Evolutionary conservation across 148 eudicot species (phyloP), one percentile per base, ranked within the genome.

Genomic region (Rhododendron vialii): DNA sequence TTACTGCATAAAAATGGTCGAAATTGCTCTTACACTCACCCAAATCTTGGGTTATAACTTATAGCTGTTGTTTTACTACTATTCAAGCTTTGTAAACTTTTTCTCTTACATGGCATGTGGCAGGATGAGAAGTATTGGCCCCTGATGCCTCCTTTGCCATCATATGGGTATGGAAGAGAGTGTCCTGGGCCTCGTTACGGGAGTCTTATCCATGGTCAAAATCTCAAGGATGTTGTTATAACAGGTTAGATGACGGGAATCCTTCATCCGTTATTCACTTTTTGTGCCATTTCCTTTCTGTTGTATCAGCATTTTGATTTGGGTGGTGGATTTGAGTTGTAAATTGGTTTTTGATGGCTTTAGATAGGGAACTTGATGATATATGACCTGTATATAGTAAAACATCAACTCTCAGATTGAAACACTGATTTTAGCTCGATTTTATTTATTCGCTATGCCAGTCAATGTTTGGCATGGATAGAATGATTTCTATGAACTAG

Each of bases 41-140:
- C 28, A 28, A 26, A 43, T 71, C 33, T 83, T 83, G 53, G 51
- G 53, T 30, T 78, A 59, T 83, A 48, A 59, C 69, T n/a, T 78
- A 59, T 83, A 48, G 75, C 69, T n/a, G 45, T 50, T 63, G 22
- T 59, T 36, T 67, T 83, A 47, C n/a, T 83, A 47, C n/a, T 83
- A 28, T 76, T 83, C 30, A 61, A 35, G 43, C 48, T 76, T 75
- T 76, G 7, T 83, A 47, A 77, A 86, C 51, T 45, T 86, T 3
- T 51, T 85, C 8, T 69, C 67, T 20, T 55, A 22, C 41, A 51
- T 82, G 80, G 47, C 45, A 63, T 71, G 65, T 18, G 85, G 83
- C 92, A 96, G 99, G 95, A 96, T 91, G 98, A 96, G 90, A 95
- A 92, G 83, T 90, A 89, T 77, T 96, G 99, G 99, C 93, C 95